A percentile compares a stretch with the other conserved stretches of the same genome.
Conservation (phyloP, 345 rosid genomes). For the Melastoma malabathricum region DNA sequence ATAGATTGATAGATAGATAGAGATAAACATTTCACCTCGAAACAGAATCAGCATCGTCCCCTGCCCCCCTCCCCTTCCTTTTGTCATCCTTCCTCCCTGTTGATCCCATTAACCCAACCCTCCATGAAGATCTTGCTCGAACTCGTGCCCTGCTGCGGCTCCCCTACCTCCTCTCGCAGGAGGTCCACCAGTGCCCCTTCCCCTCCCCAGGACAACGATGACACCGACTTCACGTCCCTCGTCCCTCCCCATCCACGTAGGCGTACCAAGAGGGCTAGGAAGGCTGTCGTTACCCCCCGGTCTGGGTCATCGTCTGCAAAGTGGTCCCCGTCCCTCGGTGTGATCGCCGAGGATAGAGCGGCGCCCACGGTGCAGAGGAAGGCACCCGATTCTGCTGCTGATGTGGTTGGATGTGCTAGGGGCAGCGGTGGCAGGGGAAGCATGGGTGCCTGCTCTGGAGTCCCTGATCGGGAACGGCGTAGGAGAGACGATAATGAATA, state of each 20-base stretch:
- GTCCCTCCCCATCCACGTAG: constrained; percentile 4
- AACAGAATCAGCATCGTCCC: not conserved
- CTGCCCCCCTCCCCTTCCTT: not conserved
- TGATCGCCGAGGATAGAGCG: constrained; percentile 47
- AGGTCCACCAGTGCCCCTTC: not conserved
- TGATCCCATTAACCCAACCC: not conserved
- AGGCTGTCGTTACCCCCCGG: constrained; percentile 2
- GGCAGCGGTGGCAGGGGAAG: too few relatives aligned
- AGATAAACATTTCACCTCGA: too few relatives aligned
- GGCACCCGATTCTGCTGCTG: not conserved
- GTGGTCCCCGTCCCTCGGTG: constrained; percentile 52
- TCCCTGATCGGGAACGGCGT: too few relatives aligned
- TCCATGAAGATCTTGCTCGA: constrained; percentile 24
- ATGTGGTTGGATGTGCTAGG: too few relatives aligned
- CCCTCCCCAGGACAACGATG: not conserved
- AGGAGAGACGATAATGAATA: constrained; percentile 2
- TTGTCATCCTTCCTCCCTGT: not conserved
- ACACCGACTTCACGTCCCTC: constrained; percentile 5
- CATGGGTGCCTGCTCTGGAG: too few relatives aligned
- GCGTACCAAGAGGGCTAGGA: not conserved
- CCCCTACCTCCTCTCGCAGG: constrained; percentile 1
- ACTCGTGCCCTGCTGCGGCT: constrained; percentile 32
- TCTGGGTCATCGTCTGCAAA: constrained; percentile 8
- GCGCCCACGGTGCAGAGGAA: constrained; percentile 9
- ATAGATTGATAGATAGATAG: too few relatives aligned